phyloP scores from a whole-genome alignment of 768 basidiomycete species.

The Suillus lakei region DNA sequence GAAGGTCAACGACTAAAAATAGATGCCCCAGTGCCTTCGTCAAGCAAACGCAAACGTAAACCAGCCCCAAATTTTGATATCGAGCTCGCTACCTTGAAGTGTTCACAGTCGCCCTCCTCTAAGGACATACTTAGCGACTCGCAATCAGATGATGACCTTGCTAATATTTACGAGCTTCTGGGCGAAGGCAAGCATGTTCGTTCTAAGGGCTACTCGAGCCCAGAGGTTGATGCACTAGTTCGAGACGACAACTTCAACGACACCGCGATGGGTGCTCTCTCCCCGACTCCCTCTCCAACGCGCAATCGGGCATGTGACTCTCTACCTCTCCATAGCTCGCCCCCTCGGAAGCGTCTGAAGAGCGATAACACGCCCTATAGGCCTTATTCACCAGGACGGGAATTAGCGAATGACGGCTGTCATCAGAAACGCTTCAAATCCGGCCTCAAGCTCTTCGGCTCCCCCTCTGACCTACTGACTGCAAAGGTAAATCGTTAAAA shows the following conservation, averaged over 20 bases:
- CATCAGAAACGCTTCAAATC: conserved; percentile 25
- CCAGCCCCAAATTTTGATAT: conserved; percentile 52
- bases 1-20: conserved; percentile 52
- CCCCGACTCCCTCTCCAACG: not conserved
- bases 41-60: conserved; percentile 24
- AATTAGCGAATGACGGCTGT: conserved; percentile 12
- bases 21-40: conserved; percentile 9
- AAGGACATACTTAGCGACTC: conserved; percentile 38
- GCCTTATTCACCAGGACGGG: not conserved
- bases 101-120: conserved; percentile 25
- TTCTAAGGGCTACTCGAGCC: conserved; percentile 46
- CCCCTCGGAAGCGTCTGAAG: conserved; percentile 8
- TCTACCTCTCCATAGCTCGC: not conserved
- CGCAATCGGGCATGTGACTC: not conserved
- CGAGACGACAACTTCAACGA: conserved; percentile 24
- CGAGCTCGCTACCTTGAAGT: conserved; percentile 43
- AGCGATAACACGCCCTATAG: not conserved
- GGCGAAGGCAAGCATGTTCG: conserved; percentile 35
- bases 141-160: conserved; percentile 45
- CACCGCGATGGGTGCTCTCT: not conserved
- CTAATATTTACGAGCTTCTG: conserved; percentile 35
- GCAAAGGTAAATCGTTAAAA: conserved; percentile 8
- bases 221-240: conserved; percentile 50
- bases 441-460: not conserved
- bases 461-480: conserved; percentile 1